These are phyloP conservation scores for Corchorus capsularis DNA, from an alignment of 345 rosid genomes.

Conservation along the genomic window DNA sequence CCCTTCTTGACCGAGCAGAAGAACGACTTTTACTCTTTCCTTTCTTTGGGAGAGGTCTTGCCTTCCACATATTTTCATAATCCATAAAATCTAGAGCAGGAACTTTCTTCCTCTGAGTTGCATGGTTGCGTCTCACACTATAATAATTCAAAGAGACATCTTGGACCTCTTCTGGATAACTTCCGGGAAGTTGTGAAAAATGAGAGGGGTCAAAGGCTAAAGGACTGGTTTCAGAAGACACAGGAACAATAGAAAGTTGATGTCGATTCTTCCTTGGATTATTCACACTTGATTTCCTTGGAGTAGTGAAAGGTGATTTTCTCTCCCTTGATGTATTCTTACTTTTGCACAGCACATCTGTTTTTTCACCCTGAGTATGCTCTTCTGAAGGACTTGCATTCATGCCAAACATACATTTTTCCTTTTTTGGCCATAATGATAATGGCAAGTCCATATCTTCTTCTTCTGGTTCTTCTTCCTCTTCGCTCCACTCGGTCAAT, in stretches of 20 bases:
- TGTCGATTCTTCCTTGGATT: constrained; percentile 8
- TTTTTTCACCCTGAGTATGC: constrained; percentile 24
- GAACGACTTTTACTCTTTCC: constrained; percentile 26
- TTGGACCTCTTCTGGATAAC: constrained; percentile 28
- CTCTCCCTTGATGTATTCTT: constrained; percentile 25
- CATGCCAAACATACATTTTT: constrained; percentile 24
- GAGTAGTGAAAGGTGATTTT: constrained; percentile 20
- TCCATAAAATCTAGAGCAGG: constrained; percentile 51
- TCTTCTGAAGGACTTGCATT: constrained; percentile 23
- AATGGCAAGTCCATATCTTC: constrained; percentile 63
- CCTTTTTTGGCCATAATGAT: too few relatives aligned
- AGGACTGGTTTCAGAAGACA: constrained; percentile 39
- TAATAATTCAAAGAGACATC: constrained; percentile 31
- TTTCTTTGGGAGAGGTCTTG: constrained; percentile 35
- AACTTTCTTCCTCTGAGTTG: constrained; percentile 23
- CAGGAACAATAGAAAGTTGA: constrained; percentile 58
- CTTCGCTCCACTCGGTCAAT: constrained; percentile 45
- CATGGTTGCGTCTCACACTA: constrained; percentile 20
- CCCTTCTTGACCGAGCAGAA: constrained; percentile 24
- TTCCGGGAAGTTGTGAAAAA: constrained; percentile 34
- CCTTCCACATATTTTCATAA: constrained; percentile 40
- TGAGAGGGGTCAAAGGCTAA: constrained; percentile 37
- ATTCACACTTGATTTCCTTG: constrained; percentile 13
- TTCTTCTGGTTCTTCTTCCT: constrained; percentile 36
- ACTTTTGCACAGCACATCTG: constrained; percentile 22